Evolutionary conservation across 192 early-diverging fungal genomes (phyloP).

Genomic region (Backusella psychrophila): DNA sequence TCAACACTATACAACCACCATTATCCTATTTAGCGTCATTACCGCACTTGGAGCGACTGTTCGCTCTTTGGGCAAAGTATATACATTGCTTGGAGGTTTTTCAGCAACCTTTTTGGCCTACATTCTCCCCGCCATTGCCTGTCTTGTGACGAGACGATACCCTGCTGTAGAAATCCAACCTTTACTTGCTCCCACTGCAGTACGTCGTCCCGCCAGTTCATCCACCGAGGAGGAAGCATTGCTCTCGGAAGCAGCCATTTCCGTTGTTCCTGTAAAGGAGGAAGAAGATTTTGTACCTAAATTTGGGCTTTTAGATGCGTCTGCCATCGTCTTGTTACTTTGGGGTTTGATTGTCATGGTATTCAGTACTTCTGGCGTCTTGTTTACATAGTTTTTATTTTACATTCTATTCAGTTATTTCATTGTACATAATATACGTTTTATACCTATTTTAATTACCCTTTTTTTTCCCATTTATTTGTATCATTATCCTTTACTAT

Average conservation of each 20-base stretch:
- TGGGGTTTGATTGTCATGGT: slow-evolving; percentile 51
- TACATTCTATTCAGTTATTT: background rate
- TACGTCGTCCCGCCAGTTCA: background rate
- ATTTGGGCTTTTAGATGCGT: slow-evolving; percentile 11
- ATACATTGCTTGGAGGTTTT: slow-evolving; percentile 48
- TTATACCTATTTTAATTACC: background rate
- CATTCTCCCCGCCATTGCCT: slow-evolving; percentile 45
- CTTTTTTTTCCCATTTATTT: background rate
- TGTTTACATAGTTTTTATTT: background rate
- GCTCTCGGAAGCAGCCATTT: background rate
- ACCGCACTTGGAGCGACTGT: slow-evolving; percentile 37
- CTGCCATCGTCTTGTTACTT: slow-evolving; percentile 38
- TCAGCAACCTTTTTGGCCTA: slow-evolving; percentile 46
- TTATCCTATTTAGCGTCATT: slow-evolving; percentile 37
- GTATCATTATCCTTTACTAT: background rate
- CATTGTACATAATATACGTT: background rate
- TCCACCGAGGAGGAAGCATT: slow-evolving; percentile 12
- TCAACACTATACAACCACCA: slow-evolving; percentile 42
- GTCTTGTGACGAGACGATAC: slow-evolving; percentile 21
- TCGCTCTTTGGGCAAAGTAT: slow-evolving; percentile 41
- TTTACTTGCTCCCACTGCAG: background rate
- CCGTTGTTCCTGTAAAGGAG: background rate
- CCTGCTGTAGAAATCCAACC: background rate
- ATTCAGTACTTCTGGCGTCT: slow-evolving; percentile 30
- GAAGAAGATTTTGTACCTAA: slow-evolving; percentile 4